These are phyloP conservation scores for Penicillium fimorum DNA, from an alignment of 495 filamentous ascomycete genomes.

Conservation along the genomic window DNA sequence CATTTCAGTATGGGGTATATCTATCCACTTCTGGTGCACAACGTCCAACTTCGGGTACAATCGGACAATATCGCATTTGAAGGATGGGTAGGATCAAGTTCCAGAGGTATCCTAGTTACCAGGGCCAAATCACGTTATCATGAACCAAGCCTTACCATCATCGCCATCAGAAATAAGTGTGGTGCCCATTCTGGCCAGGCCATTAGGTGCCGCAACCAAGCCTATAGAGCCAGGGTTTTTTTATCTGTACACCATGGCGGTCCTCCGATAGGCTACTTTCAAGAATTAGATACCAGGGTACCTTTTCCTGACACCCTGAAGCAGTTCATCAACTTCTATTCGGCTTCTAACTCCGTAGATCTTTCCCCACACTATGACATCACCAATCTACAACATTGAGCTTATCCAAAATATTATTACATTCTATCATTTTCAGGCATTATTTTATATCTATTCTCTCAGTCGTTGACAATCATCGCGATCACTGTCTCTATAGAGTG, in stretches of 20 bases:
- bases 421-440: not conserved
- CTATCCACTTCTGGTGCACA: not conserved
- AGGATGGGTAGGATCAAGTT: not conserved
- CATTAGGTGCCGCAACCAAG: no score
- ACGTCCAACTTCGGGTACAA: not conserved
- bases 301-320: no score
- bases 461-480: not conserved
- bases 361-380: conserved; percentile 9
- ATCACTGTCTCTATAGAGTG: not conserved
- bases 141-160: no score
- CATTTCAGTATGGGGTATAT: not conserved
- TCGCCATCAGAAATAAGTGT: no score
- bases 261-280: no score
- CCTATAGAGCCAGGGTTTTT: no score
- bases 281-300: no score
- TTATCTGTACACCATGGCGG: no score
- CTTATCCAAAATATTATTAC: not conserved
- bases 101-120: no score
- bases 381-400: not conserved
- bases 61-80: not conserved
- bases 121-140: no score
- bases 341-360: not conserved
- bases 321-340: not conserved
- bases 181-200: no score
- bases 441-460: not conserved